Evolutionary conservation across 2,329 filamentous ascomycete species (phyloP).

Genomic region (Talaromyces sp.): DNA sequence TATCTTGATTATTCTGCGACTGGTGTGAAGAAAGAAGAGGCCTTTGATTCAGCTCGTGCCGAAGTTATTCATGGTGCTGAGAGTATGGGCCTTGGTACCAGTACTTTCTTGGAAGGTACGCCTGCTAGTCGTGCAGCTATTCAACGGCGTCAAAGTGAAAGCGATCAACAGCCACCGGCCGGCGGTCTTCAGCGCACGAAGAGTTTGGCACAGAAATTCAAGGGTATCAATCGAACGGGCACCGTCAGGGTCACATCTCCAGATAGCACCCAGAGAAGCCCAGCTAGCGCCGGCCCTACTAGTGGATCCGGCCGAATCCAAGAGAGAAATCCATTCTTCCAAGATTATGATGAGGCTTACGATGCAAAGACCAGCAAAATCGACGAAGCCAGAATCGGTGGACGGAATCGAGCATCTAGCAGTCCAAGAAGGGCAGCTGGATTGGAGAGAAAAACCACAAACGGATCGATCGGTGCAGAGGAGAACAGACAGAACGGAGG

Average conservation of each 20-base stretch:
- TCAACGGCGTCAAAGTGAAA: conserved; percentile 69
- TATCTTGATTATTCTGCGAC: conserved; percentile 72
- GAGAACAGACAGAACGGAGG: conserved; percentile 47
- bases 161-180: conserved; percentile 47
- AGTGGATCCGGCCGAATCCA: conserved; percentile 35
- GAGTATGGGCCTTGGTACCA: conserved; percentile 80
- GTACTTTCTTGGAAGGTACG: conserved; percentile 91
- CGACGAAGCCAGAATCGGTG: conserved; percentile 42
- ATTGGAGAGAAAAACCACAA: conserved; percentile 64
- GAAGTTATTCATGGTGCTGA: conserved; percentile 81
- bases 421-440: conserved; percentile 54
- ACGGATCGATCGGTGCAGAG: conserved; percentile 42
- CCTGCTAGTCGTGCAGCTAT: conserved; percentile 80
- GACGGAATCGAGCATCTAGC: conserved; percentile 50
- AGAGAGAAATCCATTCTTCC: conserved; percentile 75
- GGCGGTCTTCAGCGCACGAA: conserved; percentile 82
- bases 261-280: conserved; percentile 42
- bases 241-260: conserved; percentile 59
- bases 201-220: conserved; percentile 86
- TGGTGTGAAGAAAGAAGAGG: conserved; percentile 35
- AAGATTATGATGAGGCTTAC: conserved; percentile 69
- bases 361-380: conserved; percentile 62
- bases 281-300: conserved; percentile 29
- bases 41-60: conserved; percentile 66
- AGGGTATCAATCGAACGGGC: conserved; percentile 68